Base-by-base conservation (phyloP, 192 early-diverging fungal genomes). In the Cetraspora pellucida region DNA sequence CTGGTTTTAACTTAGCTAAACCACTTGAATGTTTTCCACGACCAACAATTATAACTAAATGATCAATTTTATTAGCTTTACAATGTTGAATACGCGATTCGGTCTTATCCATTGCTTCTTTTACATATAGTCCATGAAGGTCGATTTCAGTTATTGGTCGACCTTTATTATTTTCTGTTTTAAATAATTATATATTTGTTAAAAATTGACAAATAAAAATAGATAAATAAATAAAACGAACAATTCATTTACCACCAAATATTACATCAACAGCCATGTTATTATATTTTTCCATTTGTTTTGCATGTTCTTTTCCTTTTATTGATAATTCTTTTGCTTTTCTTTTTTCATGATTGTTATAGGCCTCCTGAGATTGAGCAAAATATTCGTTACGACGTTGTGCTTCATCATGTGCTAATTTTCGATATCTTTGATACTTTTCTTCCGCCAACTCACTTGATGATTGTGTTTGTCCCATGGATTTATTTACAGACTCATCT, bases 1-100 rank as follows among this genome's bases (percentile, higher is more conserved):
- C 90, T 10, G 92, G 92, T 74, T 90, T 91, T 37, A 93, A 82
- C 75, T 89, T 93, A 21, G 90, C 82, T 37, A 92, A 77, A 8
- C 86, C 78, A 50, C 81, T 79, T 21, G 85, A 87, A 65, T 91
- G 89, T 13, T 84, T 81, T 0, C 92, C 92, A 73, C 80, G 78
- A 37, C 92, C 92, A 16, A 90, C 89, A 79, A 93, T 92, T 17
- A 93, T 88, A 2, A 74, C 77, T 61, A 91, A 75, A 44, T 82
- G 45, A 45, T 81, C 74, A 37, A 81, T 74, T 1, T 81, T 77
- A 27, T 85, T 81, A 54, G 66, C 71, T 72, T 87, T 64, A 78
- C 91, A 93, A 37, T 76, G 55, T 14, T 66, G 50, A 17, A 92
- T 83, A 25, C 86, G 82, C 37, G 80, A 78, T 27, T 87, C 83